These are phyloP conservation scores for Vaccinium corymbosum DNA, from an alignment of 148 eudicot genomes.

Conservation along the genomic window DNA sequence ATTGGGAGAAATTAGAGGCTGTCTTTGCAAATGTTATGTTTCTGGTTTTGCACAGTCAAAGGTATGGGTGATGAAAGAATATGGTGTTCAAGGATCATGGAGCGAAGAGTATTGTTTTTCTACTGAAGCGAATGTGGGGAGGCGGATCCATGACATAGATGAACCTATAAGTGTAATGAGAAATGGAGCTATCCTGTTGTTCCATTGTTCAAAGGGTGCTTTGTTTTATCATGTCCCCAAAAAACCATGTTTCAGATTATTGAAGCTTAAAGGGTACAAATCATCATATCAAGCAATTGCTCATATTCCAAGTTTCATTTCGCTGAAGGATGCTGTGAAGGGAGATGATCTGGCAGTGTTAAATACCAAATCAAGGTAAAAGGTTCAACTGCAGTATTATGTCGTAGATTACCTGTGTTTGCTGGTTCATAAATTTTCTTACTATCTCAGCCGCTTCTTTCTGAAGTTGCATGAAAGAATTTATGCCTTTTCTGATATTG, in stretches of 20 bases:
- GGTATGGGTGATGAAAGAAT: slow-evolving; percentile 23
- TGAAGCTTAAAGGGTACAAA: not conserved
- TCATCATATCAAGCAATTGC: not conserved
- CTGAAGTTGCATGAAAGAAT: not conserved
- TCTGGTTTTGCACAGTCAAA: not conserved
- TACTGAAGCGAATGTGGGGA: not conserved
- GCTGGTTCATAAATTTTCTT: not conserved
- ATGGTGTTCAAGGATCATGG: slow-evolving; percentile 27
- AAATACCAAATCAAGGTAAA: slow-evolving; percentile 16
- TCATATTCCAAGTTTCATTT: slow-evolving; percentile 21
- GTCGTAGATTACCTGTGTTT: not conserved
- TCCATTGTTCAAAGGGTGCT: not conserved
- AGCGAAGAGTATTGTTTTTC: slow-evolving; percentile 13
- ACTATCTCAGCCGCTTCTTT: not conserved
- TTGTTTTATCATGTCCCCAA: slow-evolving; percentile 16
- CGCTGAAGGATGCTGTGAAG: slow-evolving; percentile 19
- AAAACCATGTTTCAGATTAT: not conserved
- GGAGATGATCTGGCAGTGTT: slow-evolving; percentile 1
- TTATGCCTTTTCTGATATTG: not conserved
- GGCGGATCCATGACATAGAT: not conserved
- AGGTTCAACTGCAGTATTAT: not conserved
- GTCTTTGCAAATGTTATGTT: slow-evolving; percentile 13
- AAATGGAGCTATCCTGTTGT: slow-evolving; percentile 20
- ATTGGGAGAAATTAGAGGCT: slow-evolving; percentile 16
- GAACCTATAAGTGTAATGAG: slow-evolving; percentile 14